Evolutionary conservation across 2,329 filamentous ascomycete genomes (phyloP), one percentile per base, ranked within the genome.

Genomic region (Hymenoscyphus salicellus): DNA sequence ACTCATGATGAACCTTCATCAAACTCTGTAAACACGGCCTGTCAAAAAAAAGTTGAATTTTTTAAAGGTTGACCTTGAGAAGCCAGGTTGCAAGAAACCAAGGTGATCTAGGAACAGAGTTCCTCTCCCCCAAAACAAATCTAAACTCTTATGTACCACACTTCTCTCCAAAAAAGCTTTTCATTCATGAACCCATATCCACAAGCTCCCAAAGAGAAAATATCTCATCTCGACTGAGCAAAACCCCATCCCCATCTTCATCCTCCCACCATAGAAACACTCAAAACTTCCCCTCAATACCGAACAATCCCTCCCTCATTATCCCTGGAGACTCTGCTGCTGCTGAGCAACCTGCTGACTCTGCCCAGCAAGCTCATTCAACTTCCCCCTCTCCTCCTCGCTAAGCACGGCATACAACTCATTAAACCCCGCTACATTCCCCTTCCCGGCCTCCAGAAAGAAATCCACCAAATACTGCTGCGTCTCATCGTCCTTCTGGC

Each of bases 401-500:
- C 69, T 76, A 64, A 79, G 69, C n/a, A 69, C 68, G 20, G 61
- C 67, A 65, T 77, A 78, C 14, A 78, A 63, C 30, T 73, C 74
- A 64, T 77, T 75, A 65, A 79, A 79, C 7, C 74, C 74, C 5
- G 73, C 75, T 26, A 76, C 62, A 64, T 79, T 76, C 65, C 75
- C 74, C 7, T 68, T 67, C 2, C 71, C 70, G 16, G 73, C 73
- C 16, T 71, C 68, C 2, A 88, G 76, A 79, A 97, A 97, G 79
- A 96, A 97, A 16, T 93, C 87, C 0, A 87, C 83, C 57, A 98
- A 81, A 76, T 92, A 97, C 3, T 84, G 86, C 75, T 96, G 92
- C 7, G 93, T 97, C 81, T 97, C 93, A 74, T 97, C 92, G 75
- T 98, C 94, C 38, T 89, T 86, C 73, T 89, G 86, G 61, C 93